Evolutionary conservation across 441 rosid genomes (phyloP), one percentile per base, ranked within the genome.

Genomic region (Populus hybrid): DNA sequence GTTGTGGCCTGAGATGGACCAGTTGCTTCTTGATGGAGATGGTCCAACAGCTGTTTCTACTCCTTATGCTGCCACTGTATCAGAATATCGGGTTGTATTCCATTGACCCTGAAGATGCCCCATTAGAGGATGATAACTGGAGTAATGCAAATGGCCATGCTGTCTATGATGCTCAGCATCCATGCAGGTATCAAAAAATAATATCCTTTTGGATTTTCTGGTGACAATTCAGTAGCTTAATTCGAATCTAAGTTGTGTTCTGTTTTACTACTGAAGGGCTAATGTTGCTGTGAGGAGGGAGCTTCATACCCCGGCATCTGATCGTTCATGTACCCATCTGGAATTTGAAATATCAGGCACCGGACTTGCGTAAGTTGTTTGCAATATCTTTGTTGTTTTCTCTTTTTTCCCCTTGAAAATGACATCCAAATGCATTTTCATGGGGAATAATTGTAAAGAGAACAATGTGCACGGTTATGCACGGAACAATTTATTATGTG

Each of bases 261-360:
- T 70, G 28, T n/a, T 77, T 80, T 72, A 67, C 36, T 75, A 24
- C 34, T 81, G 75, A 76, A 95, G 98, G 88, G 84, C 94, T 68
- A 91, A 92, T 87, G 98, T 96, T 59, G 94, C 91, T 66, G 87
- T 91, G 40, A 92, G 88, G 81, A 94, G 81, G 81, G 99, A 96
- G 86, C 97, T 96, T 82, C 99, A 96, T 77, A 82, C 94, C 71
- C 88, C 94, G 64, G 90, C 79, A 76, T 96, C 99, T 78, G 98
- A 94, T 78, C 99, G 99, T 74, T 96, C 98, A 36, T 96, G 99
- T 89, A 96, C 89, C 75, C 99, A 96, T 87, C 80, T 96, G 89
- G 99, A 96, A 81, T 94, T 96, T 82, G 98, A 96, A 84, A 96
- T 94, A 73, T 85, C 91, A n/a, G 96, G 95, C 81, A 91, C 94